These are phyloP conservation scores for Mycena indigotica DNA, from an alignment of 768 basidiomycete species.

Conservation along the genomic window DNA sequence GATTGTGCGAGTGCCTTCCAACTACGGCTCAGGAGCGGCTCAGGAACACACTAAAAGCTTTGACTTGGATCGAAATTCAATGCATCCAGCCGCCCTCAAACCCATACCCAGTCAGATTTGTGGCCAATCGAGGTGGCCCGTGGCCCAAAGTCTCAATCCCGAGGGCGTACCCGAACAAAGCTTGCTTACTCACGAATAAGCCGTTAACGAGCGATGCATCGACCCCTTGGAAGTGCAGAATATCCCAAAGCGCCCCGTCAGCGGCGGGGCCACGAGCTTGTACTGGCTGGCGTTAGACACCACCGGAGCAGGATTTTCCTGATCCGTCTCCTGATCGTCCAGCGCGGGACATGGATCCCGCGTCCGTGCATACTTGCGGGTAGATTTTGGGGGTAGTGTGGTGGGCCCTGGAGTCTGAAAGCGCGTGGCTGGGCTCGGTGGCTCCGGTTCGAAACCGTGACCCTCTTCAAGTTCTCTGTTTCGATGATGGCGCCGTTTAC, in stretches of 20 bases:
- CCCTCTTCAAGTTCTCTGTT: background rate
- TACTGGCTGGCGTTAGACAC: slow-evolving; percentile 1
- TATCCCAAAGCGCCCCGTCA: slow-evolving; percentile 22
- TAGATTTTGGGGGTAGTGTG: background rate
- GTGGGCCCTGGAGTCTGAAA: background rate
- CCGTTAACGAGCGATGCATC: too few species aligned
- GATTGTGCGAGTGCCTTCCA: too few species aligned
- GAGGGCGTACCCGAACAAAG: too few species aligned
- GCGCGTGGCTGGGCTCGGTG: background rate
- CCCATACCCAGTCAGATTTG: too few species aligned
- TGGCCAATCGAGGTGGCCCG: too few species aligned
- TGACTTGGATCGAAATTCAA: too few species aligned
- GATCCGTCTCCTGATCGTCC: background rate
- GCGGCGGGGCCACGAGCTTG: slow-evolving; percentile 11
- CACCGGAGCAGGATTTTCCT: background rate
- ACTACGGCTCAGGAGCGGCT: too few species aligned
- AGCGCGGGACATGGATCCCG: background rate
- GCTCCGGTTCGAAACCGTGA: background rate
- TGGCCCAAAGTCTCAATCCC: too few species aligned
- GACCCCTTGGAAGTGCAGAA: slow-evolving; percentile 19
- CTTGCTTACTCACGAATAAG: too few species aligned
- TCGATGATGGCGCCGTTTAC: background rate
- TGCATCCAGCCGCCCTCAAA: too few species aligned
- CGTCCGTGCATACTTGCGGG: background rate
- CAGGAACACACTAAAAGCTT: too few species aligned